phyloP scores from a whole-genome alignment of 306 rosid species.

The Prinsepia uniflora region DNA sequence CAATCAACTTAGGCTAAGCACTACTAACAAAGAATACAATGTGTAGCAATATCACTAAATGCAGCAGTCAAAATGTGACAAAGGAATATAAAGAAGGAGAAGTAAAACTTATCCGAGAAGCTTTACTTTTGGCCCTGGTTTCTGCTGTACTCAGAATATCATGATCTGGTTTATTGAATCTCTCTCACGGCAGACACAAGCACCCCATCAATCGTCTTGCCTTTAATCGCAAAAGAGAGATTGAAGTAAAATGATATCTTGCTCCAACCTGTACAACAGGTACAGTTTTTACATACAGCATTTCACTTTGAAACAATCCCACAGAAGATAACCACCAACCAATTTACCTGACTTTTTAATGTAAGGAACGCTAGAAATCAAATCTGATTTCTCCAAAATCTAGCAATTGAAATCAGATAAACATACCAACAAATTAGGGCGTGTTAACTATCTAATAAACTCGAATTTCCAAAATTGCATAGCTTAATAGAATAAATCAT shows the following conservation, averaged over 20 bases:
- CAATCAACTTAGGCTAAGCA: not conserved
- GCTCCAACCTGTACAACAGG: slow-evolving; percentile 74
- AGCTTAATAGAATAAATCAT: not conserved
- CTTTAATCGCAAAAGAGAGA: slow-evolving; percentile 86
- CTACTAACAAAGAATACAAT: not conserved
- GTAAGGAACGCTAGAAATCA: slow-evolving; percentile 67
- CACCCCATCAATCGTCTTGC: slow-evolving; percentile 92
- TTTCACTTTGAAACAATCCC: slow-evolving; percentile 12
- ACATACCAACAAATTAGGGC: slow-evolving; percentile 16
- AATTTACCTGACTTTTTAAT: slow-evolving; percentile 77
- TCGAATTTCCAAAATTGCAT: not conserved
- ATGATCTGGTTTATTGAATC: slow-evolving; percentile 76
- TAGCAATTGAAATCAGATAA: slow-evolving; percentile 32
- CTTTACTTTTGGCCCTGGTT: slow-evolving; percentile 91
- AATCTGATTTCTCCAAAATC: slow-evolving; percentile 88
- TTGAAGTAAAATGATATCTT: slow-evolving; percentile 93
- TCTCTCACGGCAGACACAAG: slow-evolving; percentile 90
- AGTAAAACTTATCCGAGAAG: slow-evolving; percentile 56
- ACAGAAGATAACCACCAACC: slow-evolving; percentile 1
- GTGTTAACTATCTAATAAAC: not conserved
- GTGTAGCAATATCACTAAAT: not conserved
- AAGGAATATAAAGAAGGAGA: slow-evolving; percentile 3
- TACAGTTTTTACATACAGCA: slow-evolving; percentile 13
- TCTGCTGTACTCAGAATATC: slow-evolving; percentile 94
- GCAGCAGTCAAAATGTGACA: not conserved